phyloP scores from a whole-genome alignment of 2,329 filamentous ascomycete genomes.

The Acarospora socialis region DNA sequence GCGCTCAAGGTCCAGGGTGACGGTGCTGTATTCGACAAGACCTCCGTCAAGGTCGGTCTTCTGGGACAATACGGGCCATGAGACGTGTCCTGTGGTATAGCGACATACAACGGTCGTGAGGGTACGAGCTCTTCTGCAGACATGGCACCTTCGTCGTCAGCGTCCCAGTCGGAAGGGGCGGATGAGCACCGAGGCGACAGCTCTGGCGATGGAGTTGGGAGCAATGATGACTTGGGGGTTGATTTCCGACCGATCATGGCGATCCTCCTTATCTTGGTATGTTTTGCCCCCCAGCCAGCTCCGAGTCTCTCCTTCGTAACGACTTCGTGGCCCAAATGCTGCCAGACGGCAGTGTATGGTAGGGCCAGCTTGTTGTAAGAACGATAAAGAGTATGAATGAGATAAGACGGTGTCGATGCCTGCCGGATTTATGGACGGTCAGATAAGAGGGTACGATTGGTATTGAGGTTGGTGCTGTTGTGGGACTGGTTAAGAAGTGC shows the following conservation, averaged over 20 bases:
- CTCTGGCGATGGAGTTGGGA: constrained; percentile 27
- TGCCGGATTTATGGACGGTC: no score
- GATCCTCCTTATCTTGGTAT: no score
- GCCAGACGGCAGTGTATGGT: no score
- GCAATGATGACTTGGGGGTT: constrained; percentile 11
- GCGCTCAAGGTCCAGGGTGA: constrained; percentile 82
- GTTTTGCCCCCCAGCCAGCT: no score
- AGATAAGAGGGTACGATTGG: no score
- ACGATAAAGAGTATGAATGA: no score
- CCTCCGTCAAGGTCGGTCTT: constrained; percentile 68
- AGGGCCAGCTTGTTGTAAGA: no score
- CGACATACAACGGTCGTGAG: constrained; percentile 31
- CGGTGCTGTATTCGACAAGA: constrained; percentile 71
- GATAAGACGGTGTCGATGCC: no score
- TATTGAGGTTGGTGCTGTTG: no score
- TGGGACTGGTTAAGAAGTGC: no score
- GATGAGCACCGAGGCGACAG: constrained; percentile 24
- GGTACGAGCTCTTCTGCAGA: constrained; percentile 25
- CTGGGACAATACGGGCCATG: constrained; percentile 39
- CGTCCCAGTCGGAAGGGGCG: constrained; percentile 26
- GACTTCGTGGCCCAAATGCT: no score
- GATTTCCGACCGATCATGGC: constrained; percentile 15
- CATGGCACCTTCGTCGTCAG: constrained; percentile 26
- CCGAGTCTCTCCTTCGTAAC: no score
- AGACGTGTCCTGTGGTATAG: constrained; percentile 25